Percentiles rank a stretch among this genome's conserved stretches.
phyloP scores from a whole-genome alignment of 441 rosid species.

The Isatis lusitanica region DNA sequence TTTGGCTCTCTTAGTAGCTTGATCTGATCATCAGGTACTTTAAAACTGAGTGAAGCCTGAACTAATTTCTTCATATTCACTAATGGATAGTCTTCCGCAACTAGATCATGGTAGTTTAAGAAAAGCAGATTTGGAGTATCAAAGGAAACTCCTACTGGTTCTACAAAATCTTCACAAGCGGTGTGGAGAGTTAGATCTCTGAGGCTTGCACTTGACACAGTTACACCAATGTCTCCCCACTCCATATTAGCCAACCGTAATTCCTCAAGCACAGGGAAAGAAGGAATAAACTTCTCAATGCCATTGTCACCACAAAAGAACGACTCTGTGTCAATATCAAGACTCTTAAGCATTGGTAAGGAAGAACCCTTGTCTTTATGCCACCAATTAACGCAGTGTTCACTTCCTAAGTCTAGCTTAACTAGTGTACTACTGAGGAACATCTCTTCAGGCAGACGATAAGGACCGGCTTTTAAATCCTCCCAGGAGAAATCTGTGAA shows the following conservation, averaged over 20 bases:
- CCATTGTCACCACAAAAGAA: background rate
- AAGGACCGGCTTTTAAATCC: background rate
- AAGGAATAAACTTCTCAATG: background rate
- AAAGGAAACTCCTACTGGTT: constrained; percentile 8
- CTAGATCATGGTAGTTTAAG: background rate
- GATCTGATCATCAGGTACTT: background rate
- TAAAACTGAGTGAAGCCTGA: background rate
- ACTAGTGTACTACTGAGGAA: constrained; percentile 4
- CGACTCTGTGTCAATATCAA: background rate
- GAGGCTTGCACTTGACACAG: background rate
- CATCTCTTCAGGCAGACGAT: background rate
- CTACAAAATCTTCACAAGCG: too few species aligned
- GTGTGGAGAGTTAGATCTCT: background rate
- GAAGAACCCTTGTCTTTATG: background rate
- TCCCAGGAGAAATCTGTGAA: background rate
- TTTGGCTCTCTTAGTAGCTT: background rate
- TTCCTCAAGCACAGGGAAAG: constrained; percentile 15
- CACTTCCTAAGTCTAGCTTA: background rate
- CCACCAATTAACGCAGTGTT: background rate
- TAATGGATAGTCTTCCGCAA: constrained; percentile 14
- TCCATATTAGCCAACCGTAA: background rate
- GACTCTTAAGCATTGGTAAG: constrained; percentile 19
- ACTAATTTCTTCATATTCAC: background rate
- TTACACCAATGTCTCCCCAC: background rate
- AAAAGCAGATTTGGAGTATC: constrained; percentile 13